Evolutionary conservation across 345 rosid species (phyloP).

Genomic region (Camelina neglecta): DNA sequence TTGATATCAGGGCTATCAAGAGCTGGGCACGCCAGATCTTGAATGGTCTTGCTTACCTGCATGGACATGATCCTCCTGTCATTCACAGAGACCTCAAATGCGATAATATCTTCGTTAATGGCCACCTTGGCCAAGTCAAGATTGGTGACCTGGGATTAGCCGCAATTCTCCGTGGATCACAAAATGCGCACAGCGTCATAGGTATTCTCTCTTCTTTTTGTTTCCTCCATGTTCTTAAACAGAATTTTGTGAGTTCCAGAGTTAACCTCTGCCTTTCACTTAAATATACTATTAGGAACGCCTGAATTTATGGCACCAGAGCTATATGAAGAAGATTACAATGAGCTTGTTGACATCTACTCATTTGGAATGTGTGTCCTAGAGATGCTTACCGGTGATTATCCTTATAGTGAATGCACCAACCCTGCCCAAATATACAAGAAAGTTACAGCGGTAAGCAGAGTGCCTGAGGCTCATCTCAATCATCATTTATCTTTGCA

Average conservation of each 20-base stretch:
- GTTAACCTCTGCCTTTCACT: constrained; percentile 7
- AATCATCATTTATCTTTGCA: constrained; percentile 18
- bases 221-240: background rate
- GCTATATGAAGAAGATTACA: constrained; percentile 91
- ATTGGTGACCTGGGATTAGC: constrained; percentile 96
- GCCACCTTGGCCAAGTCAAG: constrained; percentile 93
- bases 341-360: constrained; percentile 88
- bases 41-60: constrained; percentile 71
- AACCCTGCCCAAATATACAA: constrained; percentile 96
- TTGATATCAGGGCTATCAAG: constrained; percentile 77
- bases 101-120: constrained; percentile 91
- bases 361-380: constrained; percentile 95
- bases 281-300: constrained; percentile 58
- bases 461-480: constrained; percentile 16
- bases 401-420: constrained; percentile 87
- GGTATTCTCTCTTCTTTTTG: constrained; percentile 43
- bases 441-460: constrained; percentile 87
- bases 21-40: constrained; percentile 92
- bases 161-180: constrained; percentile 74
- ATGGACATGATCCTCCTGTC: constrained; percentile 87
- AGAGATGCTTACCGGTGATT: constrained; percentile 92
- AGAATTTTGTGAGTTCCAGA: background rate
- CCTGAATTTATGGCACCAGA: constrained; percentile 99
- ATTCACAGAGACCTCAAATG: constrained; percentile 96
- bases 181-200: constrained; percentile 87